Conservation (phyloP, 768 basidiomycete species). For the Naganishia randhawae region DNA sequence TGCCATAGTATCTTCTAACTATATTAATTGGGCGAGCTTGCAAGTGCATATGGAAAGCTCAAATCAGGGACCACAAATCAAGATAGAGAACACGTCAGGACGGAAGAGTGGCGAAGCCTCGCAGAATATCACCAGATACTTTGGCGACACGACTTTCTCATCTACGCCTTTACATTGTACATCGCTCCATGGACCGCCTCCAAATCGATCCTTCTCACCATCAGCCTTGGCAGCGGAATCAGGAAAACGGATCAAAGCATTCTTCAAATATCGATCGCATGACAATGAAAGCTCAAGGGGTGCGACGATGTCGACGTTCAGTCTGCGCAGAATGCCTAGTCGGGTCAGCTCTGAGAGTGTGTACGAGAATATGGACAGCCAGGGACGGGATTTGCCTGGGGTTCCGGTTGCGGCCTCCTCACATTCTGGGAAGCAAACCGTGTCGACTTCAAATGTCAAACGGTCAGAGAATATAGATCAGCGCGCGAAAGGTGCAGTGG, state of each 20-base stretch:
- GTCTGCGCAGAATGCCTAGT: neutral
- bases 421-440: neutral
- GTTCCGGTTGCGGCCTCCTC: neutral
- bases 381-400: neutral
- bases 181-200: neutral
- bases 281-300: neutral
- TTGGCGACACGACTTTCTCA: neutral
- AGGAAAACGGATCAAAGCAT: constrained; percentile 11
- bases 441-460: neutral
- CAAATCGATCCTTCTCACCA: constrained; percentile 13
- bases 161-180: neutral
- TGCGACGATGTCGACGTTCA: neutral
- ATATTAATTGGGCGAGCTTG: too few species aligned
- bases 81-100: neutral
- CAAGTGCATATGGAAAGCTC: neutral
- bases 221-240: neutral
- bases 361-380: neutral
- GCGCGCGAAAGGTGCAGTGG: neutral
- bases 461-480: neutral
- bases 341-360: neutral
- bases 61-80: neutral
- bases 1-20: too few species aligned
- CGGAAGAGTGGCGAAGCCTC: neutral
- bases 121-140: neutral
- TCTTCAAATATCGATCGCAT: constrained; percentile 1